These are phyloP conservation scores for Leishmania tarentolae DNA, from an alignment of 208 protist genomes.

Conservation along the genomic window DNA sequence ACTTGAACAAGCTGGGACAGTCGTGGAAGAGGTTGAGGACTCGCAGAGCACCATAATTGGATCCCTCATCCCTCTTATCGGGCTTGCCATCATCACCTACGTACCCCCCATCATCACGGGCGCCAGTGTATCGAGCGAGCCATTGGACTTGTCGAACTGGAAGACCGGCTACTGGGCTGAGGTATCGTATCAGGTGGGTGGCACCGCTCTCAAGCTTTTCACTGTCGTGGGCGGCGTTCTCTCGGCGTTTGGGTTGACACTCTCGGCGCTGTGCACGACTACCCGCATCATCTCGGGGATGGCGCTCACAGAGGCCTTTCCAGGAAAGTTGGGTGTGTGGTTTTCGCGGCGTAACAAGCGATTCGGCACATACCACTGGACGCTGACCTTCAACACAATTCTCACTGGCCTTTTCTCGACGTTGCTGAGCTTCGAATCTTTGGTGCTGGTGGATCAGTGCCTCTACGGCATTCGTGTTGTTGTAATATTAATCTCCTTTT, in stretches of 20 bases:
- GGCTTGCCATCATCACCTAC: conserved; percentile 71
- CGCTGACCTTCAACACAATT: conserved; percentile 68
- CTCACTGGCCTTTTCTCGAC: conserved; percentile 67
- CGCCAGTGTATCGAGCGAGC: conserved; percentile 47
- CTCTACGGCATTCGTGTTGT: conserved; percentile 74
- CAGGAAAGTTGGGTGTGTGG: conserved; percentile 50
- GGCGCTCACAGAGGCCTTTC: conserved; percentile 72
- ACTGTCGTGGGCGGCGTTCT: conserved; percentile 58
- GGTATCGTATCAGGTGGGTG: conserved; percentile 55
- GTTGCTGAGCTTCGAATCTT: conserved; percentile 59
- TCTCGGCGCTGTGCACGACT: conserved; percentile 80
- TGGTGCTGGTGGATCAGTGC: conserved; percentile 76
- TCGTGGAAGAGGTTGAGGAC: conserved; percentile 69
- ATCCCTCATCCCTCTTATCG: conserved; percentile 65
- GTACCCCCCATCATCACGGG: conserved; percentile 74
- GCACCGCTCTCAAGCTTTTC: conserved; percentile 46
- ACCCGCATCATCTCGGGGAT: conserved; percentile 68
- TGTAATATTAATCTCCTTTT: conserved; percentile 62
- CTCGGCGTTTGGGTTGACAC: conserved; percentile 68
- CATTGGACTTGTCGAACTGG: conserved; percentile 64
- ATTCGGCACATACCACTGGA: conserved; percentile 76
- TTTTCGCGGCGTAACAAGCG: conserved; percentile 59
- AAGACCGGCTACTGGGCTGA: conserved; percentile 72
- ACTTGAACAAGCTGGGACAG: conserved; percentile 72
- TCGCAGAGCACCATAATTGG: conserved; percentile 68